Base-by-base conservation (phyloP, 352 stramenopile species). In the Pythium grandisporangium region DNA sequence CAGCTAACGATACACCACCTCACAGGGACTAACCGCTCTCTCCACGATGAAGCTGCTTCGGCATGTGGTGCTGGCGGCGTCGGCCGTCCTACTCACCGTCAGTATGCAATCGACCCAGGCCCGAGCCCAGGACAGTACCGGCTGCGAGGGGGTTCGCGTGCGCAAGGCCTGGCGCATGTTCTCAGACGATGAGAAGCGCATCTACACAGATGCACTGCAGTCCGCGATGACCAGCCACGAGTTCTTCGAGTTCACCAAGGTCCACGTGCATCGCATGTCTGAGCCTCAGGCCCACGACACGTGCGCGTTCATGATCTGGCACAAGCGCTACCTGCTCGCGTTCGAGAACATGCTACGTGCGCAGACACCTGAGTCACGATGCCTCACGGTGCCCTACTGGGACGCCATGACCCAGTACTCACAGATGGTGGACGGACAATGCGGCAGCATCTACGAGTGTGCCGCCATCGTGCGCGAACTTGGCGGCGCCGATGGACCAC, bases 271-370 rank as follows among this genome's bases (percentile, higher is more conserved):
- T 22, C 26, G 19, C 38, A 45, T 45, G 34, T 46, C 37, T n/a
- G 24, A 51, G 13, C 19, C 25, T 8, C 30, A 58, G 26, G 51
- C 51, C 21, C 51, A 58, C 30, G 20, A 35, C 27, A 58, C 36
- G 4, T 56, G 51, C 20, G 45, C 41, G 6, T 58, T 58, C 36
- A 20, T 48, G 3, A 23, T 49, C 23, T 58, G 50, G 50, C 50
- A 58, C 36, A 45, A 45, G 3, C 26, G 29, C 4, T 58, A 34
- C 45, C 23, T 58, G 30, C 23, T 58, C 5, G 50, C 14, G 13
- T 58, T 46, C 36, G 50, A 58, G 33, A 45, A 53, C 20, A 58
- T 58, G 50, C 50, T 58, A 11, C 50, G 50, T 11, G 23, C 41
- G 13, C 38, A 46, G 23, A n/a, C 7, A 3, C 17, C 16, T 4